Conservation (phyloP, 2,329 filamentous ascomycete species). For the Remersonia thermophila region DNA sequence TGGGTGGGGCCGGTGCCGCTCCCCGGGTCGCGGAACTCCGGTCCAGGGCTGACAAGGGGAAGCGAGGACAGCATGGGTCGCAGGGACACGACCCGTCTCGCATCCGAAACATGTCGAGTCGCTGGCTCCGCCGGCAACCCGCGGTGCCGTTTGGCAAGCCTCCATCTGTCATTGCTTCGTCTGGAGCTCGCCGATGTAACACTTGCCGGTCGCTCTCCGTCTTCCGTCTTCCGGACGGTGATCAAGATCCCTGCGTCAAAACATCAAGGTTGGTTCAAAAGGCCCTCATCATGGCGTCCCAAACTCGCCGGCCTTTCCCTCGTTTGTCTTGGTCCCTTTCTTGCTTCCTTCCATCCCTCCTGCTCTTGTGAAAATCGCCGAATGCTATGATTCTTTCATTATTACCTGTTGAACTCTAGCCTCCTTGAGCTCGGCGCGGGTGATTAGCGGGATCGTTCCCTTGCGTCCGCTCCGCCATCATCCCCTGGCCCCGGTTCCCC, state of each 20-base stretch:
- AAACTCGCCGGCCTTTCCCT: neutral
- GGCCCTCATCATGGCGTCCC: constrained; percentile 6
- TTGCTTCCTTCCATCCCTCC: constrained; percentile 4
- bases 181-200: constrained; percentile 13
- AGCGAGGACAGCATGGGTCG: neutral
- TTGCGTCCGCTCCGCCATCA: constrained; percentile 6
- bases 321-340: constrained; percentile 8
- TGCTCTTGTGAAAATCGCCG: constrained; percentile 1
- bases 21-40: too few species aligned
- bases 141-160: constrained; percentile 13
- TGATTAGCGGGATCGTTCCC: constrained; percentile 10
- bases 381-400: constrained; percentile 2
- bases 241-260: constrained; percentile 1
- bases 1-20: too few species aligned
- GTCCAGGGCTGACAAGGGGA: neutral
- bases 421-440: constrained; percentile 6
- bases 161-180: constrained; percentile 8
- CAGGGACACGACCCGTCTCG: constrained; percentile 5
- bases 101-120: constrained; percentile 14
- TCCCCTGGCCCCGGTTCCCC: too few species aligned
- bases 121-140: constrained; percentile 12
- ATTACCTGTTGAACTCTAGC: constrained; percentile 1
- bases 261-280: constrained; percentile 9
- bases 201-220: constrained; percentile 14
- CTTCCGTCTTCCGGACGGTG: constrained; percentile 2